Base-by-base conservation (phyloP, 345 rosid species). In the Hibiscus syriacus region DNA sequence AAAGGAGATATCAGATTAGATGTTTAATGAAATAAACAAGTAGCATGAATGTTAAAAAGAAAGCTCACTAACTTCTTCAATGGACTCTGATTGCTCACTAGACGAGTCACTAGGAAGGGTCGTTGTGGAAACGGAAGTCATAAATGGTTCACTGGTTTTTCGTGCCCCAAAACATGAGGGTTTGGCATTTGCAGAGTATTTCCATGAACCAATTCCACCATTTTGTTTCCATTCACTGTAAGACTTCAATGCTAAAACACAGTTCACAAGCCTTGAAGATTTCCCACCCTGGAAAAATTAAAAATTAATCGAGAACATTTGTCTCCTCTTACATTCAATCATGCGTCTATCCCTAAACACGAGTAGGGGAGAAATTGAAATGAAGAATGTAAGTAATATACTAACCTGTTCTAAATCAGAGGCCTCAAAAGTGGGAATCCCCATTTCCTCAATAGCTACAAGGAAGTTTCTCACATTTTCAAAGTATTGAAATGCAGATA, bases 401-500 rank as follows among this genome's bases (percentile, higher is more conserved):
- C 26, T 23, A 41, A 89, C 97, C 83, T 94, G 89, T 72, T 87
- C 96, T 71, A 94, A 80, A 67, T 94, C 99, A 48, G 97, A 94
- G 66, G 90, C 92, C 71, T 94, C 96, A 76, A 94, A 94, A 0
- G 90, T 79, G 17, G 97, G 99, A 72, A 91, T 71, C 16, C 97
- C 96, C 81, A 90, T 56, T 66, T 87, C 95, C 70, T 86, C 92
- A 8, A 80, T 75, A 10, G 88, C 90, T 4, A 85, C 92, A 32
- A 89, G 86, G 77, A 90, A 89, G 68, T 93, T 93, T 77, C 98
- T 85, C 5, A 93, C 83, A 72, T 93, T 93, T 65, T 93, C 98
- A 71, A 90, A 93, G 77, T 93, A 89, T 45, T 93, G 97, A 61
- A 74, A 90, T 58, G 91, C 98, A 5, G 96, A 93, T 38, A 93